phyloP scores from a whole-genome alignment of 768 basidiomycete species.

The Lactarius trivialis region DNA sequence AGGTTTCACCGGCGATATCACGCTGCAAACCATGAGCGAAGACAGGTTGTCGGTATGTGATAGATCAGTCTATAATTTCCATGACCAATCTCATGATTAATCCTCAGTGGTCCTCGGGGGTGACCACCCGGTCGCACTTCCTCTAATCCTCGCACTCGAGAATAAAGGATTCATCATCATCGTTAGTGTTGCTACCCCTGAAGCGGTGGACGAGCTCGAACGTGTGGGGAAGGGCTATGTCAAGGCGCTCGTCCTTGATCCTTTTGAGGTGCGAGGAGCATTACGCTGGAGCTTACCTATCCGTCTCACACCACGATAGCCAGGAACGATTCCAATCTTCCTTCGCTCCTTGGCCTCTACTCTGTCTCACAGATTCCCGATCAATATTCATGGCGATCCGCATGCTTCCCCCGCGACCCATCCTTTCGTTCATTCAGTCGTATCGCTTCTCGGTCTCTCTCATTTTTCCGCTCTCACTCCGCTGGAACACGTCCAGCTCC shows the following conservation, averaged over 20 bases:
- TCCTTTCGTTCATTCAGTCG: constrained; percentile 69
- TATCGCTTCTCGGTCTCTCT: constrained; percentile 63
- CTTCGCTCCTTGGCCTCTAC: constrained; percentile 76
- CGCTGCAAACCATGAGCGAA: constrained; percentile 33
- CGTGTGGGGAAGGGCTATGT: constrained; percentile 64
- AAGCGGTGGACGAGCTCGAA: constrained; percentile 61
- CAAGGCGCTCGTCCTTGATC: constrained; percentile 75
- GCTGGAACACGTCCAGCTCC: constrained; percentile 62
- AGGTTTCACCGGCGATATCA: constrained; percentile 25
- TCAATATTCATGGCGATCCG: constrained; percentile 74
- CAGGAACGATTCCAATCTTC: constrained; percentile 65
- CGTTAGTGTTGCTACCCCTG: constrained; percentile 64
- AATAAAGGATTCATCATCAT: constrained; percentile 78
- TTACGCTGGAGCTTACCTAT: not conserved
- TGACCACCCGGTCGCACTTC: constrained; percentile 64
- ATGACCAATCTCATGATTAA: constrained; percentile 9
- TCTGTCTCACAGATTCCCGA: constrained; percentile 75
- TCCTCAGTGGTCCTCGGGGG: constrained; percentile 71
- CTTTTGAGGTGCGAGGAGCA: constrained; percentile 51
- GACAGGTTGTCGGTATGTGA: constrained; percentile 40
- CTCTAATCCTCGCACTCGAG: constrained; percentile 69
- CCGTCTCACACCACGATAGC: constrained; percentile 36
- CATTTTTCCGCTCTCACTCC: constrained; percentile 44
- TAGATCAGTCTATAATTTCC: constrained; percentile 2
- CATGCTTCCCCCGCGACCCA: constrained; percentile 58